Base-by-base conservation (phyloP, 164 flowering plant species). In the Sextonia rubra region DNA sequence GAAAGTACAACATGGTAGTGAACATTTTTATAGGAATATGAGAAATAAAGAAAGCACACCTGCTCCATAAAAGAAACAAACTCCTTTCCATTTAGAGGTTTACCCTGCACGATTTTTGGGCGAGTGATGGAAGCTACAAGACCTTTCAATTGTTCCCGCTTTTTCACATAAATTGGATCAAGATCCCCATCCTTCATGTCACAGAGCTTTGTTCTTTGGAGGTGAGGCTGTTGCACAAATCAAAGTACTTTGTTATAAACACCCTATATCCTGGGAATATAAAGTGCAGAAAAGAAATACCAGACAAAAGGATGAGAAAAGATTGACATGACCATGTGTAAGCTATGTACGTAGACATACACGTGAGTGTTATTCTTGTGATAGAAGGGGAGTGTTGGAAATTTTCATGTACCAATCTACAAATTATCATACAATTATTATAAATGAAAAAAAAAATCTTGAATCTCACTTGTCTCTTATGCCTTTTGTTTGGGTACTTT, bases 81-180 rank as follows among this genome's bases (percentile, higher is more conserved):
- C 84, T 96, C 93, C 85, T 88, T 91, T 47, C 99, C 99, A 73
- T 85, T 93, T 26, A 93, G 82, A 71, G 83, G 11, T 85, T 87
- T 96, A 47, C 98, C 95, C 88, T 89, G 98, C 79, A 93, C 99
- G 81, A 93, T 87, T 82, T 96, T 96, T 62, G 99, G 99, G 37
- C 83, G 95, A 71, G 87, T 82, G 60, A 91, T 72, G 71, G 88
- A 84, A 55, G 91, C 78, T 72, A 96, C 97, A 77, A 96, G 81
- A 69, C 86, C 73, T 85, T 96, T 96, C 83, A 96, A 71, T 71
- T 89, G 81, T 2, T 93, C 97, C 81, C 94, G 83, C 78, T 77
- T 93, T 78, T 82, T 73, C 55, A 96, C 91, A 81, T 96, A 96
- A 2, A n/a, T 23, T 17, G 88, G 91, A 12, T 93, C 99, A 56